A percentile compares a stretch with the other conserved stretches of the same genome.
Conservation (phyloP, 73 alveolate genomes). For the Paramecium primaurelia region DNA sequence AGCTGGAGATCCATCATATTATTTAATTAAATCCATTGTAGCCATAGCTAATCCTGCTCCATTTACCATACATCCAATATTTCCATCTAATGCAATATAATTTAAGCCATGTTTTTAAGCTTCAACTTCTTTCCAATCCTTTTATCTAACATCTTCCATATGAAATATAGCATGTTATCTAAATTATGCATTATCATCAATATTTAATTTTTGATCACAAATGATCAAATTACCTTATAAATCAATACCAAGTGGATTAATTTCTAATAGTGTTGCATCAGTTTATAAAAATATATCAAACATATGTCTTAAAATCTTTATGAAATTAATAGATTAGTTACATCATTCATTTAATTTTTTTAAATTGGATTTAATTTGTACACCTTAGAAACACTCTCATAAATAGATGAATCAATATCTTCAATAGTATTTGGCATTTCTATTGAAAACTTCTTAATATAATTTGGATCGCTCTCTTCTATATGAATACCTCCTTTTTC, state of each 20-base stretch:
- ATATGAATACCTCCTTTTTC: not conserved
- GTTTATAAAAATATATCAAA: conserved; percentile 73
- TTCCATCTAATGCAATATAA: conserved; percentile 78
- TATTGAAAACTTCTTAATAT: too few relatives aligned
- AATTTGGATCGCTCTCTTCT: not conserved
- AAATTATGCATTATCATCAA: conserved; percentile 89
- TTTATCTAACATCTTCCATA: conserved; percentile 77
- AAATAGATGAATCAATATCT: not conserved
- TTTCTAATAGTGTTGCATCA: conserved; percentile 79
- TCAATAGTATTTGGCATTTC: conserved; percentile 19
- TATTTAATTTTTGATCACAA: conserved; percentile 83
- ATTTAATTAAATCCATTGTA: conserved; percentile 85
- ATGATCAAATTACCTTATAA: conserved; percentile 64
- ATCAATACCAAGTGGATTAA: conserved; percentile 84
- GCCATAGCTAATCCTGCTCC: conserved; percentile 99
- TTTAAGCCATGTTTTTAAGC: conserved; percentile 72
- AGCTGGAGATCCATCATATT: conserved; percentile 93
- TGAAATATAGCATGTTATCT: conserved; percentile 80
- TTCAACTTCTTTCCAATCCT: conserved; percentile 75
- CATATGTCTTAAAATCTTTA: conserved; percentile 46
- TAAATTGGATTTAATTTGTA: not conserved
- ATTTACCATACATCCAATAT: conserved; percentile 94
- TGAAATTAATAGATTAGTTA: not conserved
- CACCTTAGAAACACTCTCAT: not conserved
- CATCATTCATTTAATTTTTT: not conserved